Conservation (phyloP, 345 rosid genomes). For the Adansonia digitata region DNA sequence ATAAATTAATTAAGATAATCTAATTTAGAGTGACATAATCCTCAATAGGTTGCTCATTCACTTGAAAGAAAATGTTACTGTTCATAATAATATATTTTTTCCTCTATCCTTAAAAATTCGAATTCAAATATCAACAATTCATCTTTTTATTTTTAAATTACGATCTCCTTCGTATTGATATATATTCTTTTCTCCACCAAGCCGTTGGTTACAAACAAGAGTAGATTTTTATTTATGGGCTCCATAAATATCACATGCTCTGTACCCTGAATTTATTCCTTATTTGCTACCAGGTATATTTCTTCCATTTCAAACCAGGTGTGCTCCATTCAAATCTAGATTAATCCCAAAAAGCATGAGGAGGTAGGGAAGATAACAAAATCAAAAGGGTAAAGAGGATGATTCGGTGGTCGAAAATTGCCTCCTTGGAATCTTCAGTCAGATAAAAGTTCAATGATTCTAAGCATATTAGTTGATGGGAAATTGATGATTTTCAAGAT, state of each 20-base stretch:
- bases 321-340: neutral
- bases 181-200: neutral
- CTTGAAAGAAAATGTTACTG: too few species aligned
- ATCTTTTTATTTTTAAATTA: too few species aligned
- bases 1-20: neutral
- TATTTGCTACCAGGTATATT: neutral
- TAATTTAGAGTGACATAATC: neutral
- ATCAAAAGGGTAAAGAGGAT: neutral
- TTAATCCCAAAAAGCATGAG: neutral
- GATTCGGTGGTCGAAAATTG: conserved; percentile 1
- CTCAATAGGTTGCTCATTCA: neutral
- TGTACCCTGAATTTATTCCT: neutral
- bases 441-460: conserved; percentile 4
- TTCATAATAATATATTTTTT: too few species aligned
- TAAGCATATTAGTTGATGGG: neutral
- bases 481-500: neutral
- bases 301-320: neutral
- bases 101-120: too few species aligned
- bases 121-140: too few species aligned
- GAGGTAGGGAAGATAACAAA: neutral
- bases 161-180: too few species aligned
- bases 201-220: neutral
- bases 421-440: neutral
- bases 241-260: neutral
- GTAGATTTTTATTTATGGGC: neutral